Base-by-base conservation (phyloP, 2,329 filamentous ascomycete genomes). In the Colletotrichum noveboracense region DNA sequence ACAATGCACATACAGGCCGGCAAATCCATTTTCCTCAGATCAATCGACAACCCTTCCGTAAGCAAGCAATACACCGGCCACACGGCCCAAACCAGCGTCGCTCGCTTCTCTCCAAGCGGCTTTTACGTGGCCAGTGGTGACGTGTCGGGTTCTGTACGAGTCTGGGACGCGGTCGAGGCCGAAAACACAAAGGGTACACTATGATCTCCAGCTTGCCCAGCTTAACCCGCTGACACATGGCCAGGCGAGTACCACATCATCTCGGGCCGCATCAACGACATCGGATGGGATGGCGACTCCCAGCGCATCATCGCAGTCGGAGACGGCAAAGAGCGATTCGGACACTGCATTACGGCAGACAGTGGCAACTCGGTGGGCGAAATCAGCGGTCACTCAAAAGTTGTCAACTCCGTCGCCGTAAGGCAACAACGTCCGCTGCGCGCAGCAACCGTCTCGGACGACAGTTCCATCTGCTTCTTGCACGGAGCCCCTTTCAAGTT, bases 401-500 rank as follows among this genome's bases (percentile, higher is more conserved):
- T 94, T 79, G 94, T 98, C 88, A 99, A 99, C 83, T 92, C 94
- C 24, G 96, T 98, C 36, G 94, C 96, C 38, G 94, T 99, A 83
- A 93, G 96, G 80, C 93, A 96, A 82, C 95, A 97, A 86, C 90
- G 97, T 30, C 97, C 97, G n/a, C 89, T 98, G 76, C 91, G 96
- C 76, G 97, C 97, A 8, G 96, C 95, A 14, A 98, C 97, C 2
- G 97, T 94, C 16, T 95, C 94, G 70, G 96, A 98, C 82, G 97
- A 98, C 84, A 94, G 93, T 82, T 94, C 93, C 82, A 88, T 98
- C 84, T 96, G 96, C 80, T 98, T 98, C 85, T 94, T 97, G 83
- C 95, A 98, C 81, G 96, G 97, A 7, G 94, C 94, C 1, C 97
- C 97, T 1, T 99, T 98, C 89, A 98, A 98, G 84, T 98, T 98